Percentiles rank a stretch among this genome's conserved stretches.
These are phyloP conservation scores for Backusella tuberculispora DNA, from an alignment of 192 early-diverging fungal genomes.

Conservation along the genomic window DNA sequence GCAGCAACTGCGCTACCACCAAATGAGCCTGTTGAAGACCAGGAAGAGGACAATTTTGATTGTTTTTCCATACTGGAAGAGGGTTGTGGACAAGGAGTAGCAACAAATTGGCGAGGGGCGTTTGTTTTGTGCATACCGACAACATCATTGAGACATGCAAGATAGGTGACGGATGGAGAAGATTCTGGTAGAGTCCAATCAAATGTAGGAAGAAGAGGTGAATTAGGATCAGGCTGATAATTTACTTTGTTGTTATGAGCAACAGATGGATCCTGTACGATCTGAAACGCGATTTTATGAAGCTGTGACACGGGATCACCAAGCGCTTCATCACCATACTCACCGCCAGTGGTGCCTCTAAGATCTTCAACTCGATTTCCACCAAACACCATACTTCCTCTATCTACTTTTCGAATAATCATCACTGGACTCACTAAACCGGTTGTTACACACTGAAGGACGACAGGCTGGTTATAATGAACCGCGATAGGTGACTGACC, in stretches of 20 bases:
- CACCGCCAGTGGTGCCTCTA: conserved; percentile 35
- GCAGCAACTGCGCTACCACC: background rate
- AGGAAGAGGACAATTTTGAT: background rate
- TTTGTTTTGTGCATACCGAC: conserved; percentile 72
- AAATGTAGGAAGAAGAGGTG: background rate
- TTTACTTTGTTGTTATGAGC: conserved; percentile 19
- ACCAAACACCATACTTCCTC: conserved; percentile 78
- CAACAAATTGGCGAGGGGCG: conserved; percentile 45
- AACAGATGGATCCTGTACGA: conserved; percentile 52
- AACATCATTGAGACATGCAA: conserved; percentile 77
- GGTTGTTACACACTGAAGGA: conserved; percentile 84
- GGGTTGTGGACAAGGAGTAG: background rate
- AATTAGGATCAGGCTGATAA: background rate
- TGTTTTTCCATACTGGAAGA: conserved; percentile 3
- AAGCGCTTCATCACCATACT: conserved; percentile 56
- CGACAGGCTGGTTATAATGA: conserved; percentile 86
- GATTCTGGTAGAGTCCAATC: conserved; percentile 43
- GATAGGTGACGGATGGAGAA: conserved; percentile 52
- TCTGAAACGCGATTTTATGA: conserved; percentile 91
- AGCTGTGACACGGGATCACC: conserved; percentile 91
- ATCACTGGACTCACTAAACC: conserved; percentile 84
- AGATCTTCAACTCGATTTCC: conserved; percentile 51
- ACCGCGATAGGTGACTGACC: conserved; percentile 66
- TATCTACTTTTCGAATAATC: conserved; percentile 84
- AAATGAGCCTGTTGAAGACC: background rate